Evolutionary conservation across 441 rosid species (phyloP).

Genomic region (Manihot esculenta): DNA sequence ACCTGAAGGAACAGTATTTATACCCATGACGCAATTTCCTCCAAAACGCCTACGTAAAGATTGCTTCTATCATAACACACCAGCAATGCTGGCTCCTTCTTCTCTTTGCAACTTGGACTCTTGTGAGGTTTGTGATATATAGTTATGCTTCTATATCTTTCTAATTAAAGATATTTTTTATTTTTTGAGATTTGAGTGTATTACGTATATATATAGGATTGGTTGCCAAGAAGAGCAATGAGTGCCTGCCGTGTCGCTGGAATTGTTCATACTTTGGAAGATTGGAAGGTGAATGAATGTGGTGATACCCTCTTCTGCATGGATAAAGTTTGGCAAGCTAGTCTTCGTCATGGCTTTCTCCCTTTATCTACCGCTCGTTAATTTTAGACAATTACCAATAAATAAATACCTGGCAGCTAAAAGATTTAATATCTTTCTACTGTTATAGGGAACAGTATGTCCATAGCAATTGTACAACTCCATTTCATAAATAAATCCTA

Average conservation of each 20-base stretch:
- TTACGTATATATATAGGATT: no score
- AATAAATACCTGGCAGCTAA: no score
- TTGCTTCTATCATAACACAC: slow-evolving; percentile 54
- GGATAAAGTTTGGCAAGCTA: slow-evolving; percentile 56
- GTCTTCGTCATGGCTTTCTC: slow-evolving; percentile 50
- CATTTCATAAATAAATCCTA: no score
- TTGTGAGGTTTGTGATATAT: slow-evolving; percentile 80
- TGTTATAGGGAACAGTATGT: no score
- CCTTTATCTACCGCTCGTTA: slow-evolving; percentile 42
- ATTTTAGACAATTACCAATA: no score
- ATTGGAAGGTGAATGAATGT: slow-evolving; percentile 55
- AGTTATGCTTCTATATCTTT: no score
- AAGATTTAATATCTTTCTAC: no score
- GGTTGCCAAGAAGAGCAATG: slow-evolving; percentile 77
- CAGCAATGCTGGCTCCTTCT: slow-evolving; percentile 54
- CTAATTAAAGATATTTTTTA: no score
- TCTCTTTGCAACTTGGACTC: slow-evolving; percentile 60
- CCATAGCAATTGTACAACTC: no score
- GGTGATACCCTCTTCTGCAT: slow-evolving; percentile 43
- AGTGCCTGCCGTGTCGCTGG: slow-evolving; percentile 67
- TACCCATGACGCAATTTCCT: slow-evolving; percentile 59
- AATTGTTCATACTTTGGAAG: slow-evolving; percentile 64
- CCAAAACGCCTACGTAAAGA: slow-evolving; percentile 45
- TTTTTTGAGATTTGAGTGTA: no score
- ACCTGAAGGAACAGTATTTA: slow-evolving; percentile 51